Evolutionary conservation across 169 alveolate species (phyloP), one percentile per base, ranked within the genome.

Genomic region (Eimeria falciformis): DNA sequence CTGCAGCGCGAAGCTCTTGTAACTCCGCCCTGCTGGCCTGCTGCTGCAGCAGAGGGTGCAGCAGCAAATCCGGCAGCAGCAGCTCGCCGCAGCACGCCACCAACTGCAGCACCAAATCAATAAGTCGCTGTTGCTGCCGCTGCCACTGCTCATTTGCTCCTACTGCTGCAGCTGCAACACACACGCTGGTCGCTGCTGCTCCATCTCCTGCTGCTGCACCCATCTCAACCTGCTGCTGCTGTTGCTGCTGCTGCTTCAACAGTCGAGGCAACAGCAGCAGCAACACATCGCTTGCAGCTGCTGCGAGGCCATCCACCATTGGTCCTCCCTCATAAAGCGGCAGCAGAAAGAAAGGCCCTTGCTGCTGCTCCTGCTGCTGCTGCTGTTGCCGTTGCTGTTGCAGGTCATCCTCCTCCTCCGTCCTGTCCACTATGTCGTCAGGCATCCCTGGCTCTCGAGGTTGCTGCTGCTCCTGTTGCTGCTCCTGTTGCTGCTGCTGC

Each of bases 311-410:
- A 45, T 83, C 91, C 25, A 83, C 91, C 5, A 25, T 9, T 11
- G 91, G 91, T 0, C 91, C 91, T 56, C 68, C 81, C 29, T 83
- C 81, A 81, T 83, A 62, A 37, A 83, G 91, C 3, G 91, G 91
- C 56, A 83, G 91, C 79, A 62, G 53, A 27, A 62, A 46, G 37
- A 83, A 43, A 3, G 62, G 33, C 86, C 47, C 58, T 66, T 43
- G 68, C 66, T 77, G 68, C 66, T 43, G 86, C 86, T 46, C 68
- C 86, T 77, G 86, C 68, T 47, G 62, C 46, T 43, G 86, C 4
- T 43, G 66, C 62, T 47, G 86, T 56, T 71, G 58, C 58, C 43
- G 56, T 56, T 71, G 56, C 23, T 40, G 82, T 21, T 14, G 82
- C 58, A 29, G 82, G 58, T 33, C 29, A 23, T 71, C 56, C 23